Base-by-base conservation (phyloP, 2,329 filamentous ascomycete species). In the Colletotrichum phormii region DNA sequence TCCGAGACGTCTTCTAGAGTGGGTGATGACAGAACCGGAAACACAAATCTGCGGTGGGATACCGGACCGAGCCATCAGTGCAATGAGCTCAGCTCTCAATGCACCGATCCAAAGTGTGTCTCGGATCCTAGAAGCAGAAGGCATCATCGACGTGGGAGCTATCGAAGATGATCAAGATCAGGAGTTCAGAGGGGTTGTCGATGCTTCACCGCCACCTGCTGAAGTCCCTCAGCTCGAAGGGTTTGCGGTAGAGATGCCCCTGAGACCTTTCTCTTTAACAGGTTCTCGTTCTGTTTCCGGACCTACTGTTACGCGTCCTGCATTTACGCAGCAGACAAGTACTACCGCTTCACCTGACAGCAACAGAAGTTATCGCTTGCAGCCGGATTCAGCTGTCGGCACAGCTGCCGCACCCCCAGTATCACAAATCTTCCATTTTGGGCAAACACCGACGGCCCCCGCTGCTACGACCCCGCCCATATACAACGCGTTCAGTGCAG, bases 11-110 rank as follows among this genome's bases (percentile, higher is more conserved):
- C 74, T 85, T 1, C 74, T 79, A 0, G 67, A 77, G 13, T 84
- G 81, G 82, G 76, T 85, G 49, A 82, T 84, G 81, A 78, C 73
- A 11, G 77, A 81, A 24, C 74, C 75, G 0, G 24, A 22, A 2
- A 76, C 75, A 0, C 55, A 74, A 24, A 61, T 67, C n/a, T 58
- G 35, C 31, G 46, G 51, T 29, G 26, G 4, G 13, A 58, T 68
- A 31, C 24, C 54, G n/a, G 18, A 63, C n/a, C 51, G 51, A 26
- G 51, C 51, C 51, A 26, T 54, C 13, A 54, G 51, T 54, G 24
- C 51, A 11, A 54, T 54, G 51, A 54, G 24, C 51, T 29, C 51
- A 24, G 51, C 51, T 13, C 51, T 54, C 51, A 54, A 54, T 13
- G 51, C 51, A 26, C 51, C 51, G 11, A 54, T 54, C 22, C 18